Base-by-base conservation (phyloP, 805 yeast species). In the Wickerhamomyces sydowiorum region DNA sequence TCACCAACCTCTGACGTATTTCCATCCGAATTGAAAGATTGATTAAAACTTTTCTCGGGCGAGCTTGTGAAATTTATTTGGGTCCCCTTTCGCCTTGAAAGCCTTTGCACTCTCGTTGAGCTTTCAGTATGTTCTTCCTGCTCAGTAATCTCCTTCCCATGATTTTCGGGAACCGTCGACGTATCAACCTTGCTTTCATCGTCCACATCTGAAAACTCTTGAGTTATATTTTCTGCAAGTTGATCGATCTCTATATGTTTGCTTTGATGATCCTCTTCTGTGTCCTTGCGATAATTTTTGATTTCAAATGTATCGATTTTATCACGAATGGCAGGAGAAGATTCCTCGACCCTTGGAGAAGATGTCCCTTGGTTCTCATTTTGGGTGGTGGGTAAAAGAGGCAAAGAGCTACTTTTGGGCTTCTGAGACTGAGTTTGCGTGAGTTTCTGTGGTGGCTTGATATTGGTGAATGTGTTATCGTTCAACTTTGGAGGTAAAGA, bases 121-220 rank as follows among this genome's bases (percentile, higher is more conserved):
- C 31, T 25, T 20, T 22, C 19, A 14, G 6, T 3, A 19, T 19
- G 18, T 18, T 38, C 38, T 14, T 27, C 15, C 20, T 38, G 42
- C 6, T 41, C 41, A 5, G 9, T 18, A 18, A 12, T 36, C 38
- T n/a, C n/a, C n/a, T n/a, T n/a, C n/a, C n/a, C n/a, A n/a, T n/a
- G n/a, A n/a, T n/a, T n/a, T n/a, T n/a, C n/a, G n/a, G n/a, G n/a
- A n/a, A 8, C 23, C 10, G 46, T 41, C 18, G 47, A 44, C 10
- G 31, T 45, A 17, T 50, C 50, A 7, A 45, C 45, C 23, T 45
- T 47, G 24, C 47, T 49, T 18, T 53, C 56, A 36, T 57, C 60
- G 30, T 57, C 61, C 31, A 57, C 48, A 30, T 58, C 61, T 4
- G 60, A 53, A 2, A 58, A 25, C 1, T 58, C 61, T 34, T 58